Evolutionary conservation across 202 grass and related monocot species (phyloP).

Genomic region (Dendrocalamus latiflorus): DNA sequence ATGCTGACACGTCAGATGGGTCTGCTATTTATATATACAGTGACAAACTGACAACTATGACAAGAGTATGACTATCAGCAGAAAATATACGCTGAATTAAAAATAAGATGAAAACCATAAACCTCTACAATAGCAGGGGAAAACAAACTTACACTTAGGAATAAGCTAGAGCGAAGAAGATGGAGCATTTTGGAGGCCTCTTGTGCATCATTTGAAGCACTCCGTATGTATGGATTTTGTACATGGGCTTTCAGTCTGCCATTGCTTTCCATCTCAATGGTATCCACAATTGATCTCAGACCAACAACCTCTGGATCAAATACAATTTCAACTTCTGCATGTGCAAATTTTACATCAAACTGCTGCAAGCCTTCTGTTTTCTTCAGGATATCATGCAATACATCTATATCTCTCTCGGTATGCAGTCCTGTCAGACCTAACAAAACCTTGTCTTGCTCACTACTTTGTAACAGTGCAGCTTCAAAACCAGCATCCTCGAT

Average conservation of each 20-base stretch:
- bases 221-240: conserved; percentile 58
- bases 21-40: no score
- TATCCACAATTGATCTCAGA: conserved; percentile 76
- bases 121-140: conserved; percentile 9
- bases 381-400: conserved; percentile 51
- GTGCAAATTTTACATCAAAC: conserved; percentile 52
- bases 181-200: conserved; percentile 72
- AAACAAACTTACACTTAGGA: conserved; percentile 79
- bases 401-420: conserved; percentile 48
- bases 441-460: conserved; percentile 67
- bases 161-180: conserved; percentile 68
- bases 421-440: conserved; percentile 51
- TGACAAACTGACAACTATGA: no score
- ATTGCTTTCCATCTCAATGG: conserved; percentile 59
- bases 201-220: conserved; percentile 70
- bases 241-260: conserved; percentile 55
- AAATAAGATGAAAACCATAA: no score
- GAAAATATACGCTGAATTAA: no score
- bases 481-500: conserved; percentile 98
- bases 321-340: conserved; percentile 59
- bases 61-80: no score
- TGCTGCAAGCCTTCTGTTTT: conserved; percentile 57
- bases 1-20: no score
- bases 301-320: conserved; percentile 82
- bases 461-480: conserved; percentile 72